phyloP scores from a whole-genome alignment of 2,329 filamentous ascomycete species.

The Emmonsiellopsis sp. region DNA sequence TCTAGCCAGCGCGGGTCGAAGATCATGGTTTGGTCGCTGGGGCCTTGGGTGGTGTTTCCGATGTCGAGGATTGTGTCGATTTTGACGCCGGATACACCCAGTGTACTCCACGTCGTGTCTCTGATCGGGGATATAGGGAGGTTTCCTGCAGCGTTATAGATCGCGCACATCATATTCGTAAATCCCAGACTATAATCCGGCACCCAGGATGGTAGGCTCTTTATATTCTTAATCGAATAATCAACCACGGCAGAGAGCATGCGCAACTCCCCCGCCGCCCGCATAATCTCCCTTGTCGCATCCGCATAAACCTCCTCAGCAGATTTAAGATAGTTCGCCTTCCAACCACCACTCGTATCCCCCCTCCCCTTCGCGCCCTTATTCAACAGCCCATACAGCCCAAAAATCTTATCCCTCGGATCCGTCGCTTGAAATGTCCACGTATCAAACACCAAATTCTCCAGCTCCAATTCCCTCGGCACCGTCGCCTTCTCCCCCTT shows the following conservation, averaged over 20 bases:
- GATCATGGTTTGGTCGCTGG: conserved; percentile 3
- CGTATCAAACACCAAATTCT: conserved; percentile 9
- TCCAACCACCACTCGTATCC: not conserved
- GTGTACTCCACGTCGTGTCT: not conserved
- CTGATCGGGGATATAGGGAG: conserved; percentile 2
- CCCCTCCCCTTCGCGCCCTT: not conserved
- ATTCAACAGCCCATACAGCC: conserved; percentile 8
- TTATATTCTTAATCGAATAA: conserved; percentile 4
- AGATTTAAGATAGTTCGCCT: conserved; percentile 7
- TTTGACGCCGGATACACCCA: conserved; percentile 5
- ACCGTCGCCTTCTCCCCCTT: not conserved
- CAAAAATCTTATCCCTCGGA: conserved; percentile 10
- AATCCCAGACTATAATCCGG: conserved; percentile 7
- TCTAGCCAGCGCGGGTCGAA: conserved; percentile 11
- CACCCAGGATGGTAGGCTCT: conserved; percentile 9
- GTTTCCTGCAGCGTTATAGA: conserved; percentile 2
- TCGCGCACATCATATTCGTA: conserved; percentile 5
- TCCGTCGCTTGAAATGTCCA: conserved; percentile 8
- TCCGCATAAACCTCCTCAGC: conserved; percentile 8
- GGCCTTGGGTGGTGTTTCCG: conserved; percentile 4
- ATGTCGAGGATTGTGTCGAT: conserved; percentile 8
- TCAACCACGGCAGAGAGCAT: conserved; percentile 8
- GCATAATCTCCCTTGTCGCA: conserved; percentile 7
- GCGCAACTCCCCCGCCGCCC: conserved; percentile 1
- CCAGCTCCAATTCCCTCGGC: conserved; percentile 1